Conservation (phyloP, 352 stramenopile genomes). For the Pythium grandisporangium region DNA sequence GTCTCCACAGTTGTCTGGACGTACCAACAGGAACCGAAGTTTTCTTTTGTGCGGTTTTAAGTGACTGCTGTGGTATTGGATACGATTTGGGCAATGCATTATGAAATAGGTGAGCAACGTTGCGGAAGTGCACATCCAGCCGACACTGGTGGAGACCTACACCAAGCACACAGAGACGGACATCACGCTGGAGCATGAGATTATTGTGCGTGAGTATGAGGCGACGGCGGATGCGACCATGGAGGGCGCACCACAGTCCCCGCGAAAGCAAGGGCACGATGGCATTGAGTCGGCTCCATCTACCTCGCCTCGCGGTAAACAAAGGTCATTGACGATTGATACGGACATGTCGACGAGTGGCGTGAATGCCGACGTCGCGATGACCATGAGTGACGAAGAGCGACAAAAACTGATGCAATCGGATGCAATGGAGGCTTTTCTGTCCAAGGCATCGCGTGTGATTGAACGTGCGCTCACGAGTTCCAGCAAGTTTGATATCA, state of each 20-base stretch:
- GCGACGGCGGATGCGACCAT: constrained; percentile 7
- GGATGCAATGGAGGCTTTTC: constrained; percentile 66
- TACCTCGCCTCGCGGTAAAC: constrained; percentile 30
- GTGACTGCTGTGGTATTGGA: background rate
- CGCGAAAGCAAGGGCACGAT: constrained; percentile 15
- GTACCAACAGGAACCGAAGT: background rate
- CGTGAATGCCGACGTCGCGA: constrained; percentile 6
- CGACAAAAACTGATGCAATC: constrained; percentile 62
- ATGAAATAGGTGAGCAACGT: constrained; percentile 38
- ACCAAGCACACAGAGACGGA: constrained; percentile 81
- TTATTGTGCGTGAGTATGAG: constrained; percentile 32
- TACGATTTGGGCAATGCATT: too few relatives aligned
- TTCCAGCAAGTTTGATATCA: constrained; percentile 73
- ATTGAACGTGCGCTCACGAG: constrained; percentile 77
- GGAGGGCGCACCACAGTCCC: constrained; percentile 16
- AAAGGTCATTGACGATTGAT: constrained; percentile 30
- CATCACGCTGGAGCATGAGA: constrained; percentile 74
- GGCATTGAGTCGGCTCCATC: constrained; percentile 17
- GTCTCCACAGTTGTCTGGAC: background rate
- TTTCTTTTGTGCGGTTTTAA: background rate
- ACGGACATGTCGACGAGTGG: constrained; percentile 22
- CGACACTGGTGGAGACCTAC: constrained; percentile 74
- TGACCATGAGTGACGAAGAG: constrained; percentile 39
- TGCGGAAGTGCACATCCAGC: constrained; percentile 75
- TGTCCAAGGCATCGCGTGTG: constrained; percentile 63